These are phyloP conservation scores for Candida tammaniensis DNA, from an alignment of 805 yeast species.

Conservation along the genomic window DNA sequence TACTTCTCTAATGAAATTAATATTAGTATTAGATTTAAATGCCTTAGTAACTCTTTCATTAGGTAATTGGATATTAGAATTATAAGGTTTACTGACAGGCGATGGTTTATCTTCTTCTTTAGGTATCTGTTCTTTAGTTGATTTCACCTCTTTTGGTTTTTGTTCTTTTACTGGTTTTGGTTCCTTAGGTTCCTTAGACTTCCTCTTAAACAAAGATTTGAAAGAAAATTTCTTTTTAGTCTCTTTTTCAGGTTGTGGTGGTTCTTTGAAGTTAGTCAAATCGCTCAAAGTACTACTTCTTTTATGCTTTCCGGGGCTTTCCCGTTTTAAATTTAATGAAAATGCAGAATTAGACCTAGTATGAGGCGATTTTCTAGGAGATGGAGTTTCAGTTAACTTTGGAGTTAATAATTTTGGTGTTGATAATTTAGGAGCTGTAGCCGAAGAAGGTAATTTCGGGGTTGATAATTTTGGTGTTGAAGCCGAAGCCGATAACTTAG, in stretches of 20 bases:
- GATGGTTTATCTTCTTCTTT: constrained; percentile 3
- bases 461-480: constrained; percentile 1
- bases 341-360: constrained; percentile 21
- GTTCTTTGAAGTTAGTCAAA: constrained; percentile 10
- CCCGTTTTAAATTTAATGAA: constrained; percentile 11
- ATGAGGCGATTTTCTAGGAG: constrained; percentile 20
- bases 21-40: constrained; percentile 15
- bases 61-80: constrained; percentile 12
- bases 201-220: constrained; percentile 36
- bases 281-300: constrained; percentile 22
- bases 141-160: constrained; percentile 1
- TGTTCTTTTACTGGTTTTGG: constrained; percentile 1
- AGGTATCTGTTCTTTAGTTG: constrained; percentile 1
- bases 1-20: constrained; percentile 29
- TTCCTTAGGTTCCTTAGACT: constrained; percentile 21
- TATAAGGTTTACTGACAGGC: constrained; percentile 5
- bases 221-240: constrained; percentile 33
- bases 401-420: constrained; percentile 5
- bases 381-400: constrained; percentile 8
- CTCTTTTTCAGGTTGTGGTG: constrained; percentile 4
- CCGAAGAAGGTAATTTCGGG: neutral
- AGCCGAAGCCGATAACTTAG: neutral
- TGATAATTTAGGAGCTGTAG: constrained; percentile 7
- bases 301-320: constrained; percentile 15
- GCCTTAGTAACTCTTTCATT: constrained; percentile 10